phyloP scores from a whole-genome alignment of 495 filamentous ascomycete genomes.

The Aspergillus cavernicola region DNA sequence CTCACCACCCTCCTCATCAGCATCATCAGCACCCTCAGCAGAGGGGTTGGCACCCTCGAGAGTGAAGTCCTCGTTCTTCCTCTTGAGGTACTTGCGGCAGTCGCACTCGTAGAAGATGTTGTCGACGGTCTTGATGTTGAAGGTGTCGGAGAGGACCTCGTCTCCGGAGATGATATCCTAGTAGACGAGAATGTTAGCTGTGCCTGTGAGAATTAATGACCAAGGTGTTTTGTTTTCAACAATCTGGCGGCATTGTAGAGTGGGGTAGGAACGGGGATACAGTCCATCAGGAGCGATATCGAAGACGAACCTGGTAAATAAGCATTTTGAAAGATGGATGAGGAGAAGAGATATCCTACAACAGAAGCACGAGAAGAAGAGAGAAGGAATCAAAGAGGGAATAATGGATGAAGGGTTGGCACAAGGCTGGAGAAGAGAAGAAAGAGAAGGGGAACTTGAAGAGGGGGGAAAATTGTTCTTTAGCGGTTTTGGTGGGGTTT shows the following conservation, averaged over 20 bases:
- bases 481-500: slow-evolving; percentile 27
- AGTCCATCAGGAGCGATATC: neutral
- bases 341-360: slow-evolving; percentile 21
- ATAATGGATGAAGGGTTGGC: slow-evolving; percentile 9
- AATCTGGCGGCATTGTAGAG: slow-evolving; percentile 4
- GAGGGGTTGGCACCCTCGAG: slow-evolving; percentile 97
- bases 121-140: slow-evolving; percentile 70
- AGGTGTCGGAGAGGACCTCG: slow-evolving; percentile 96
- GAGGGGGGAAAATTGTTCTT: slow-evolving; percentile 38
- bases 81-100: slow-evolving; percentile 81
- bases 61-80: slow-evolving; percentile 66
- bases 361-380: slow-evolving; percentile 31
- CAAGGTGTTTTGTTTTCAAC: slow-evolving; percentile 5
- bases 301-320: slow-evolving; percentile 71
- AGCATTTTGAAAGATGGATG: slow-evolving; percentile 64
- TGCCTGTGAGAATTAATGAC: neutral
- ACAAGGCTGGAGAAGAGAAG: slow-evolving; percentile 18
- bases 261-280: neutral
- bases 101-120: slow-evolving; percentile 80
- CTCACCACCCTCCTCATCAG: slow-evolving; percentile 44
- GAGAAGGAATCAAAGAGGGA: slow-evolving; percentile 19
- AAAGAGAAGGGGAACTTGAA: slow-evolving; percentile 37
- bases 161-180: slow-evolving; percentile 89
- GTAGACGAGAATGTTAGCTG: neutral
- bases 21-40: slow-evolving; percentile 85